Conservation (phyloP, 176 grass and related monocot genomes). For the Carex parvula region DNA sequence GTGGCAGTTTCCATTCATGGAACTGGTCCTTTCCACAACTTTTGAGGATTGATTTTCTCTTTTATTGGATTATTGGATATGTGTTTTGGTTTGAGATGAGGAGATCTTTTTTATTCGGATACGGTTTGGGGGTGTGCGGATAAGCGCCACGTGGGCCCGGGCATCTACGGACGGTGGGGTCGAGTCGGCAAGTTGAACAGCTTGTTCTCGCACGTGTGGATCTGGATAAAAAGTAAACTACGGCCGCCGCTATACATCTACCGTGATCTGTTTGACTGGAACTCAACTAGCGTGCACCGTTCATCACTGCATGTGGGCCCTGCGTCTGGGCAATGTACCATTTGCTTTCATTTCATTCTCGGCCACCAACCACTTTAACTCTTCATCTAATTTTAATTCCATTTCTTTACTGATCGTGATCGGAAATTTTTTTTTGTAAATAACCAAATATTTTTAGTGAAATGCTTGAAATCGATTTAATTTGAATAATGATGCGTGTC, state of each 20-base stretch:
- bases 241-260: constrained; percentile 6
- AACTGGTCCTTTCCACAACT: constrained; percentile 12
- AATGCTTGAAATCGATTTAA: too few relatives aligned
- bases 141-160: constrained; percentile 23
- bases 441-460: too few relatives aligned
- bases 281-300: background rate
- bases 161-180: background rate
- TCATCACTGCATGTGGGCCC: background rate
- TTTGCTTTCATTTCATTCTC: too few relatives aligned
- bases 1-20: constrained; percentile 18
- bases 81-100: background rate
- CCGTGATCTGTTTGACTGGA: background rate
- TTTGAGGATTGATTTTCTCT: background rate
- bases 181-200: background rate
- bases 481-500: too few relatives aligned
- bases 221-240: background rate
- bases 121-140: constrained; percentile 14
- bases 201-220: background rate
- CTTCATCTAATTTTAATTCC: too few relatives aligned
- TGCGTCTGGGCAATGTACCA: background rate
- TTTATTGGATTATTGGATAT: background rate
- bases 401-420: too few relatives aligned
- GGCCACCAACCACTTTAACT: background rate
- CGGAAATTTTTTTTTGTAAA: too few relatives aligned
- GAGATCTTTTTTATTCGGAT: constrained; percentile 27